These are phyloP conservation scores for Centella asiatica DNA, from an alignment of 129 eudicot species.

Conservation along the genomic window DNA sequence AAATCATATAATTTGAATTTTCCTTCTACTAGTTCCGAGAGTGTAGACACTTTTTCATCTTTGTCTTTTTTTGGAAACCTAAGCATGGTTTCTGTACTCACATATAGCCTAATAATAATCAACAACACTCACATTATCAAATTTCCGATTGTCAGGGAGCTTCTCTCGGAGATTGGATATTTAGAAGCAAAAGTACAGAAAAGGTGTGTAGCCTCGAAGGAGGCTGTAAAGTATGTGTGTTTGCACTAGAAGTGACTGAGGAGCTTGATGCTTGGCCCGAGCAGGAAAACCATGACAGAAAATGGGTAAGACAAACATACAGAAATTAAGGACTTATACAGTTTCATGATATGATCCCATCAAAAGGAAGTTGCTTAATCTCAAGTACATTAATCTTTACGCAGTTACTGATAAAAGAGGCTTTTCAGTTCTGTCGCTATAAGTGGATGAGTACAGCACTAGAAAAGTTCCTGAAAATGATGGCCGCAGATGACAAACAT, in stretches of 20 bases:
- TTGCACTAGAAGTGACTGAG: constrained; percentile 57
- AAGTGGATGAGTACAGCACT: constrained; percentile 64
- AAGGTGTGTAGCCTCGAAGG: constrained; percentile 37
- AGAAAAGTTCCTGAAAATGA: constrained; percentile 22
- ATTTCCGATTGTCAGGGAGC: constrained; percentile 25
- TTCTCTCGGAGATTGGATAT: constrained; percentile 55
- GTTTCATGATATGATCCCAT: neutral
- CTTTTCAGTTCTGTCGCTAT: constrained; percentile 49
- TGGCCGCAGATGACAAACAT: constrained; percentile 19
- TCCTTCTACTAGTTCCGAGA: no score
- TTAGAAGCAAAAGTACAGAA: constrained; percentile 65
- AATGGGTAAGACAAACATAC: constrained; percentile 42
- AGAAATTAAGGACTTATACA: neutral
- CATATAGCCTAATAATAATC: no score
- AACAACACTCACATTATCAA: neutral
- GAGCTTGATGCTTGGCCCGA: constrained; percentile 73
- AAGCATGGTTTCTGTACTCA: no score
- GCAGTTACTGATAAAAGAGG: constrained; percentile 44
- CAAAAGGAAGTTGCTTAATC: neutral
- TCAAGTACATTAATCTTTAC: neutral
- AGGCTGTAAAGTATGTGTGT: constrained; percentile 67
- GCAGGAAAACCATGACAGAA: constrained; percentile 43
- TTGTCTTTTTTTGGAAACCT: no score
- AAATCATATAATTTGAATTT: no score
- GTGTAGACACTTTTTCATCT: no score